Evolutionary conservation across 805 yeast species (phyloP), one percentile per base, ranked within the genome.

Genomic region (Blastobotrys peoriensis): DNA sequence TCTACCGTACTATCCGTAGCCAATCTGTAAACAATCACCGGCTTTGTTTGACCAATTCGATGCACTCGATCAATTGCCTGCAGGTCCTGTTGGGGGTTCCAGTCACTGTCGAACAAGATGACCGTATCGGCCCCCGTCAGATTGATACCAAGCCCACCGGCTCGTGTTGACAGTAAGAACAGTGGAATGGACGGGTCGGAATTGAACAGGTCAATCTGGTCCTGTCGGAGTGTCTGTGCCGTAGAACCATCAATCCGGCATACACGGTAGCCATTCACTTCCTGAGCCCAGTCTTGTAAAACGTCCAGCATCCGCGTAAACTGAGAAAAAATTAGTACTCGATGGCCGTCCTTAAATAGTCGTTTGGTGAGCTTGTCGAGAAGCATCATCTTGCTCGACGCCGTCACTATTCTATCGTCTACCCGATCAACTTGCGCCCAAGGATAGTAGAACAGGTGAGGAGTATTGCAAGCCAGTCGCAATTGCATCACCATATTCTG

Each of bases 51-150:
- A 0, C 98, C 98, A 44, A 93, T 86, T 58, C 98, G 71, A 60
- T 91, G 98, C 9, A 85, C 94, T 44, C 98, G 72, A 56, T 89
- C 98, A 79, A 91, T 91, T 0, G 98, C 98, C 61, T 91, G 98
- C 41, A 88, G 67, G 64, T 91, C 98, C 50, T 87, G 94, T 59
- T 91, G 97, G 0, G 98, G 98, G 57, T 91, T 91, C 96, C 97
- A 91, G 59, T 91, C 98, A 45, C 87, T 83, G 58, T 91, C 98
- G 59, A 86, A 88, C 8, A 91, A 56, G 3, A 91, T 76, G 1
- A 93, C 98, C 1, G 95, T 81, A 52, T 93, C 97, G 0, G 98
- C 96, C 0, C 83, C 79, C 0, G 82, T 76, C 44, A 91, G 68
- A 58, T 91, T 91, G 36, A 91, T 78, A 3, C 98, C 98, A 25